A percentile compares a stretch with the other conserved stretches of the same genome.
Conservation (phyloP, 768 basidiomycete genomes). For the Psilocybe subaeruginosa region DNA sequence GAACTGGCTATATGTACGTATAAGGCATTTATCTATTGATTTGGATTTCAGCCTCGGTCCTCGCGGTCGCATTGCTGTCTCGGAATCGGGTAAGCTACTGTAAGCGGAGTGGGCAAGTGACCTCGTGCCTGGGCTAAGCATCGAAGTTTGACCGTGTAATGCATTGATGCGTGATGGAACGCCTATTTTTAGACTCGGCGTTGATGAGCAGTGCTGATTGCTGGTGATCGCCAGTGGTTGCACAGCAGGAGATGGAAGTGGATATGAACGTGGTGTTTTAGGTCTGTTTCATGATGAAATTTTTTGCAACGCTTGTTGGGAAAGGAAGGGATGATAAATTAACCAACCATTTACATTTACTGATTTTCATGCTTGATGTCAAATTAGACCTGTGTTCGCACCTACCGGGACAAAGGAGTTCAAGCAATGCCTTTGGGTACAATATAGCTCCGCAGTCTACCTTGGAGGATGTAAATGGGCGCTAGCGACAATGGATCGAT, state of each 20-base stretch:
- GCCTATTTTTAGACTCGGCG: not conserved
- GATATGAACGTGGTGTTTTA: not conserved
- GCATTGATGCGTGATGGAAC: not conserved
- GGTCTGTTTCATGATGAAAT: not conserved
- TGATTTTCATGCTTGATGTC: not conserved
- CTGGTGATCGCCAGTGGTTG: not conserved
- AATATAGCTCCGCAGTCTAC: too few relatives aligned
- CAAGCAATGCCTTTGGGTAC: too few relatives aligned
- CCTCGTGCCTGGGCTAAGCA: not conserved
- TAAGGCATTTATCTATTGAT: too few relatives aligned
- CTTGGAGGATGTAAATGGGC: not conserved
- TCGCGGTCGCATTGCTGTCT: not conserved
- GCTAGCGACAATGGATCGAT: not conserved
- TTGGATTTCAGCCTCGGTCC: not conserved
- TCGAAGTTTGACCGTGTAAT: too few relatives aligned
- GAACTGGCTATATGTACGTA: too few relatives aligned
- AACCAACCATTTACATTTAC: not conserved
- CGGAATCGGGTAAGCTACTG: not conserved
- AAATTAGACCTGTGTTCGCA: too few relatives aligned
- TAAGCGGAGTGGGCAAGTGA: not conserved
- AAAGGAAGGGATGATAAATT: not conserved
- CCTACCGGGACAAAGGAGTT: too few relatives aligned
- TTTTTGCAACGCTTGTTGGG: not conserved
- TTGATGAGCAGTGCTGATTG: not conserved
- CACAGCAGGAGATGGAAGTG: not conserved